Base-by-base conservation (phyloP, 768 basidiomycete species). In the Tylopilus felleus region DNA sequence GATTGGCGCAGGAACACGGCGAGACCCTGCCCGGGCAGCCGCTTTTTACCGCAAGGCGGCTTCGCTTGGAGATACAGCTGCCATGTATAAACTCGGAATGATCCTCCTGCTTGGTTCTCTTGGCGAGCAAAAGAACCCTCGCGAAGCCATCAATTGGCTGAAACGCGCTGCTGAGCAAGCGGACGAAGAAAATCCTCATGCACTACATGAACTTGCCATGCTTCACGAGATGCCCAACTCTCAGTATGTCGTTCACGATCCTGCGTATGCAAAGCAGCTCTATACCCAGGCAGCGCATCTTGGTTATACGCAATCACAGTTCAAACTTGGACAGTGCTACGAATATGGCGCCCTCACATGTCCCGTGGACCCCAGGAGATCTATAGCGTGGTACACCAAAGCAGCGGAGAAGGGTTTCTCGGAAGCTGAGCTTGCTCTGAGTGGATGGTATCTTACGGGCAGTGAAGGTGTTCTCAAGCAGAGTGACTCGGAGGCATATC, bases 21-120 rank as follows among this genome's bases (percentile, higher is more conserved):
- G 86, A 62, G 96, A 98, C 65, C 86, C 86, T 0, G 78, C 85
- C 21, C 83, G 97, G 42, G 97, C 97, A 8, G 86, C 93, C 25
- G 87, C 93, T 5, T 98, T 99, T 68, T 98, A 98, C 74, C 86
- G 95, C 56, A 98, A 98, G 71, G 92, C 97, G 5, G 94, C 94
- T 9, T 93, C 93, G 1, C 75, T 98, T 33, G 95, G 95, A 19
- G 97, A 98, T 69, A 98, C 96, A 0, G 86, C 96, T 25, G 97
- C 94, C 4, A 99, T 98, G 97, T 98, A 97, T 77, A 98, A 98
- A 71, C 84, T 99, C n/a, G 94, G 94, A n/a, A 95, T 97, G 88
- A 90, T 98, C 58, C 79, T 97, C 28, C 78, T 98, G 21, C 82
- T 90, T 33, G 96, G 95, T 12, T 73, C 84, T 16, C 78, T 98